Percentiles rank a stretch among this genome's conserved stretches.
phyloP scores from a whole-genome alignment of 305 asterid genomes.

The Ajuga reptans region DNA sequence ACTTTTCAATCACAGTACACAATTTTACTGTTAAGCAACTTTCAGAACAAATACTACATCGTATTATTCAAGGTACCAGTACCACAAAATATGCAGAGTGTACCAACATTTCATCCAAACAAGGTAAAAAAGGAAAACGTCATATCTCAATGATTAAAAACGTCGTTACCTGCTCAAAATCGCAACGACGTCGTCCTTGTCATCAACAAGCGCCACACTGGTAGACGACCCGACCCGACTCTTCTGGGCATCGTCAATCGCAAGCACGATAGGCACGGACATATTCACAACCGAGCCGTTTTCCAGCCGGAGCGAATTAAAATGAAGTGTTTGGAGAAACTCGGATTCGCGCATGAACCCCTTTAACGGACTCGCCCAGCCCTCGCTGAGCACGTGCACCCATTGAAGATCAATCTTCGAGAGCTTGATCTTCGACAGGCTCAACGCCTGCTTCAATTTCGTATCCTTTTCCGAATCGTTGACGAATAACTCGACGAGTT shows the following conservation, averaged over 20 bases:
- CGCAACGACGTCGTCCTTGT: slow-evolving; percentile 43
- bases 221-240: slow-evolving; percentile 43
- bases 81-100: too few relatives aligned
- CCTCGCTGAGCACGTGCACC: slow-evolving; percentile 94
- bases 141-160: not conserved
- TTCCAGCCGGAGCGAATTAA: slow-evolving; percentile 62
- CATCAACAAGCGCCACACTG: slow-evolving; percentile 72
- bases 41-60: too few relatives aligned
- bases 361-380: slow-evolving; percentile 94
- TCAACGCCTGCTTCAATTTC: slow-evolving; percentile 34
- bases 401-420: slow-evolving; percentile 73
- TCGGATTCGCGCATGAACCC: slow-evolving; percentile 90
- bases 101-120: not conserved
- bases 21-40: too few relatives aligned
- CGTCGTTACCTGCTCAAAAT: slow-evolving; percentile 56
- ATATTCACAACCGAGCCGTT: slow-evolving; percentile 75
- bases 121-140: not conserved
- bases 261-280: slow-evolving; percentile 94
- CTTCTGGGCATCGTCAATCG: slow-evolving; percentile 73
- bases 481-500: slow-evolving; percentile 58
- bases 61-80: too few relatives aligned
- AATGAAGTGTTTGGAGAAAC: slow-evolving; percentile 99
- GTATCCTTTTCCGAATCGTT: slow-evolving; percentile 39
- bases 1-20: too few relatives aligned
- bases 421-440: slow-evolving; percentile 55